phyloP scores from a whole-genome alignment of 352 stramenopile species.

The Globisporangium spiculum region DNA sequence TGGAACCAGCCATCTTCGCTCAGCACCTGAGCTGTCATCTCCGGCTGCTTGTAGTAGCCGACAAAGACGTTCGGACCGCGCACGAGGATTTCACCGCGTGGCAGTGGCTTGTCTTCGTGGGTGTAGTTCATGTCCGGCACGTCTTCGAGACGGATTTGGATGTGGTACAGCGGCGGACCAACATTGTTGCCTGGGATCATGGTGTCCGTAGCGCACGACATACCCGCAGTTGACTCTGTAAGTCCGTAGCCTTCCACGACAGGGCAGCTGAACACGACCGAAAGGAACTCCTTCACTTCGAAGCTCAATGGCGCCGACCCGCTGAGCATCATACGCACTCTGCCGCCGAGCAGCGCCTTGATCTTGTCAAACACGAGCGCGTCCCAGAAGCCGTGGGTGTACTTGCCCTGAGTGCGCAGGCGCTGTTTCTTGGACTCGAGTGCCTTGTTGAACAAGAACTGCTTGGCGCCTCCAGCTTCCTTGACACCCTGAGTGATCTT shows the following conservation, averaged over 20 bases:
- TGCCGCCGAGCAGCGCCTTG: constrained; percentile 88
- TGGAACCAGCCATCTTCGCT: constrained; percentile 95
- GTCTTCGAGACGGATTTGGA: constrained; percentile 92
- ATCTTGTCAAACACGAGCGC: constrained; percentile 95
- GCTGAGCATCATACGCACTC: constrained; percentile 89
- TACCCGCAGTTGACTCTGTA: constrained; percentile 75
- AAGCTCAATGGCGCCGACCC: constrained; percentile 91
- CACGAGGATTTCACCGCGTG: constrained; percentile 86
- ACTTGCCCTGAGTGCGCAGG: constrained; percentile 20
- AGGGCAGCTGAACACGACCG: constrained; percentile 88
- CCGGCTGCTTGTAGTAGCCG: constrained; percentile 95
- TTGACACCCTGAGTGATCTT: constrained; percentile 80
- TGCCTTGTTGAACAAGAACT: constrained; percentile 87
- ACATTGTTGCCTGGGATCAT: constrained; percentile 84
- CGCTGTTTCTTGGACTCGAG: constrained; percentile 70
- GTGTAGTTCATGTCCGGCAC: constrained; percentile 97
- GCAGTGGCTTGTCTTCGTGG: constrained; percentile 37
- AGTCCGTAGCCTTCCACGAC: constrained; percentile 95
- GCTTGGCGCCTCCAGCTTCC: constrained; percentile 84
- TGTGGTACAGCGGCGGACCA: constrained; percentile 76
- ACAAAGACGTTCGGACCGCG: constrained; percentile 79
- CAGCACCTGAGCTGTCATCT: constrained; percentile 89
- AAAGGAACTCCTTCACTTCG: constrained; percentile 94
- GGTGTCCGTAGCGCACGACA: constrained; percentile 31
- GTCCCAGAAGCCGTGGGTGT: constrained; percentile 89